Evolutionary conservation across 495 filamentous ascomycete species (phyloP).

Genomic region (Aspergillus sclerotioniger): DNA sequence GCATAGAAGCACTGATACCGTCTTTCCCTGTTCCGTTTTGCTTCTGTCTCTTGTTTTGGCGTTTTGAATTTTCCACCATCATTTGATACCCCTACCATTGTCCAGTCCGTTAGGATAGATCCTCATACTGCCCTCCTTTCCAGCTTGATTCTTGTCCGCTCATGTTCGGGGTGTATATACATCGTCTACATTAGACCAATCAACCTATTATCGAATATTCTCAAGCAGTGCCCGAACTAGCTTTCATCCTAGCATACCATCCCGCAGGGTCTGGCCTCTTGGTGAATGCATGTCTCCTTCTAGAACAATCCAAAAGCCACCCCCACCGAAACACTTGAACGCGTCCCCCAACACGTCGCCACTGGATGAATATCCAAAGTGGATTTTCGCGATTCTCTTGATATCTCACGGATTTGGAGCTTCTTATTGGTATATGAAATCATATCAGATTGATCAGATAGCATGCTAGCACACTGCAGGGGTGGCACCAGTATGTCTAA

Average conservation of each 20-base stretch:
- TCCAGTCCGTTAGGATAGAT: not conserved
- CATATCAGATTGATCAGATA: no score
- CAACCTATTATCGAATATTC: not conserved
- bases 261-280: no score
- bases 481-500: no score
- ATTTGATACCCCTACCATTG: slow-evolving; percentile 15
- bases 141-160: not conserved
- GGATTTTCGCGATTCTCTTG: not conserved
- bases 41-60: not conserved
- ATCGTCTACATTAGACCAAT: not conserved
- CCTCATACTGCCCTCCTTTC: not conserved
- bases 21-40: slow-evolving; percentile 11
- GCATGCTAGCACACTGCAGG: no score
- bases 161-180: not conserved
- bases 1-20: slow-evolving; percentile 18
- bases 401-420: not conserved
- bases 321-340: not conserved
- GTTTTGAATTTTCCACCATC: not conserved
- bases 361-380: not conserved
- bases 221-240: not conserved
- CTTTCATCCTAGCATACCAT: no score
- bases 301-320: not conserved
- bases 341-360: not conserved
- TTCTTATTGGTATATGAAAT: not conserved
- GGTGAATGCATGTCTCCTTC: no score